These are phyloP conservation scores for Psilocybe cyanescens DNA, from an alignment of 768 basidiomycete genomes.

Conservation along the genomic window DNA sequence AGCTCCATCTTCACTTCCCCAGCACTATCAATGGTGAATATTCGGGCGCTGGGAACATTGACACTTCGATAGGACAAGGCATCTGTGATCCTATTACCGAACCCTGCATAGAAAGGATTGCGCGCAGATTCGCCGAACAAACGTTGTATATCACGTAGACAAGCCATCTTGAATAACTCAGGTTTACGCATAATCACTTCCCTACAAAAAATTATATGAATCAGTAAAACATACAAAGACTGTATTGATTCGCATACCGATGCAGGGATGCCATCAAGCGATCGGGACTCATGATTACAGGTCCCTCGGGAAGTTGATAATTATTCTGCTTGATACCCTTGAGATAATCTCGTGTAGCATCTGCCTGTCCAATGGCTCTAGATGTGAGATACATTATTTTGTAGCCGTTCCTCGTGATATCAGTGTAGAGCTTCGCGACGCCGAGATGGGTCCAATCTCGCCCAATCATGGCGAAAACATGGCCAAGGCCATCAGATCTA, in stretches of 20 bases:
- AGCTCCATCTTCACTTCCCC: conserved; percentile 98
- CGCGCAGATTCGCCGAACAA: conserved; percentile 76
- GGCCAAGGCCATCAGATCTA: conserved; percentile 95
- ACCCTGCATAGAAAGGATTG: conserved; percentile 94
- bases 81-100: conserved; percentile 98
- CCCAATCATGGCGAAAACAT: conserved; percentile 97
- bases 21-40: conserved; percentile 95
- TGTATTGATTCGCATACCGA: conserved; percentile 57
- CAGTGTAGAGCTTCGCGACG: conserved; percentile 96
- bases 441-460: conserved; percentile 98
- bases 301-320: conserved; percentile 96
- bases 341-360: conserved; percentile 93
- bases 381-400: conserved; percentile 98
- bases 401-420: conserved; percentile 94
- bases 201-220: conserved; percentile 40
- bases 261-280: conserved; percentile 92
- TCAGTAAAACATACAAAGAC: not conserved
- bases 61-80: conserved; percentile 97
- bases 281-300: conserved; percentile 99
- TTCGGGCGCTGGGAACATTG: conserved; percentile 89
- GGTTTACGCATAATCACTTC: conserved; percentile 99
- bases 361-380: conserved; percentile 96
- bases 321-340: conserved; percentile 95
- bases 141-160: conserved; percentile 91
- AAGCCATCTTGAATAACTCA: conserved; percentile 99